Percentiles rank a stretch among this genome's conserved stretches.
phyloP scores from a whole-genome alignment of 2,329 filamentous ascomycete genomes.

The Botryotinia calthae region DNA sequence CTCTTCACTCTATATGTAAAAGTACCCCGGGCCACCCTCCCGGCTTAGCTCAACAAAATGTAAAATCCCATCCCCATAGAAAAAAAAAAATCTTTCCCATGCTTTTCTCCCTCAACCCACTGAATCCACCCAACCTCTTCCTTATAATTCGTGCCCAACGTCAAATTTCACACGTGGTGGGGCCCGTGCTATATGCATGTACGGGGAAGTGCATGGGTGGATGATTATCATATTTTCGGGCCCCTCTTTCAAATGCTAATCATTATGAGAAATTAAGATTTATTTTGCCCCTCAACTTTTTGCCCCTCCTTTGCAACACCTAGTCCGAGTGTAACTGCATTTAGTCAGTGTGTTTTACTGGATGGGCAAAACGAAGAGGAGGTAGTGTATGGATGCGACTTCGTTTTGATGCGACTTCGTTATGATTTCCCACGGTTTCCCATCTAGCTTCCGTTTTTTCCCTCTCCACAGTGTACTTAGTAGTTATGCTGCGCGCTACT shows the following conservation, averaged over 20 bases:
- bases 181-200: slow-evolving; percentile 9
- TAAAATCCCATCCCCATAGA: not conserved
- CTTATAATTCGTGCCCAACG: slow-evolving; percentile 2
- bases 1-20: not conserved
- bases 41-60: not conserved
- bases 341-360: not conserved
- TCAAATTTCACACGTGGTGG: slow-evolving; percentile 1
- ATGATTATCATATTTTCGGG: not conserved
- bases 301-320: not conserved
- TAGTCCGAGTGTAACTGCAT: not conserved
- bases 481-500: not conserved
- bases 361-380: not conserved
- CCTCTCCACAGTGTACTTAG: not conserved
- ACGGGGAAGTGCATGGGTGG: not conserved
- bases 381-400: not conserved
- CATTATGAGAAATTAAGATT: not conserved
- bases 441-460: not conserved
- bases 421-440: not conserved
- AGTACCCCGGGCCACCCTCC: not conserved
- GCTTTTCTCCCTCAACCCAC: not conserved
- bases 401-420: not conserved
- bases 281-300: not conserved
- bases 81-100: not conserved
- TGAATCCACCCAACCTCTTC: not conserved
- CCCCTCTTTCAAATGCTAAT: not conserved